phyloP scores from a whole-genome alignment of 257 asterid genomes.

The Coffea eugenioides region DNA sequence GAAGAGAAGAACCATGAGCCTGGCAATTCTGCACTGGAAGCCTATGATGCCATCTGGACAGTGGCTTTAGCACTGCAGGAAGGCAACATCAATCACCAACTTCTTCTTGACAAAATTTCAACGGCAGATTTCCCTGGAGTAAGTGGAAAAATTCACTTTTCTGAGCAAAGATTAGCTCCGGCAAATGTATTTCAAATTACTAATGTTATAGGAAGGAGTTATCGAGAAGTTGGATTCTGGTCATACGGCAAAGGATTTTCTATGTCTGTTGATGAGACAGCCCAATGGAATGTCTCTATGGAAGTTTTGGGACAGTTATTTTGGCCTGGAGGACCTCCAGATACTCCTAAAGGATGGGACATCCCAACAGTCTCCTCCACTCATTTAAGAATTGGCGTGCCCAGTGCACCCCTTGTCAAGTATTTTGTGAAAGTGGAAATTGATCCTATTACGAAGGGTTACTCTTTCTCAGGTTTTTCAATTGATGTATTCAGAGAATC shows the following conservation, averaged over 20 bases:
- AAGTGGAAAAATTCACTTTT: slow-evolving; percentile 27
- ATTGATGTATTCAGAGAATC: slow-evolving; percentile 30
- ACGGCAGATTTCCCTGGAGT: slow-evolving; percentile 18
- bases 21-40: slow-evolving; percentile 27
- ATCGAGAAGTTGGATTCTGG: slow-evolving; percentile 38
- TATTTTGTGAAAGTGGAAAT: slow-evolving; percentile 31
- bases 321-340: slow-evolving; percentile 37
- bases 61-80: slow-evolving; percentile 25
- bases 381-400: slow-evolving; percentile 38
- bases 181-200: slow-evolving; percentile 24
- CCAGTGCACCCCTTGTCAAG: slow-evolving; percentile 17
- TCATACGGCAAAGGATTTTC: slow-evolving; percentile 30
- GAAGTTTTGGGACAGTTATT: slow-evolving; percentile 23
- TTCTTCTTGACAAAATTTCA: slow-evolving; percentile 11
- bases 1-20: slow-evolving; percentile 34
- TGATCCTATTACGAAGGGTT: slow-evolving; percentile 1
- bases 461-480: slow-evolving; percentile 31
- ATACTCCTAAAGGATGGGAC: slow-evolving; percentile 40
- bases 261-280: not conserved
- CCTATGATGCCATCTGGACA: slow-evolving; percentile 30
- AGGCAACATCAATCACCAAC: not conserved
- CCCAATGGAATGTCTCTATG: slow-evolving; percentile 21
- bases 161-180: slow-evolving; percentile 21
- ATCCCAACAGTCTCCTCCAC: slow-evolving; percentile 18
- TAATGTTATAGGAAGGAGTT: slow-evolving; percentile 34